These are phyloP conservation scores for Cokeromyces recurvatus DNA, from an alignment of 371 early-diverging fungal species.

Conservation along the genomic window DNA sequence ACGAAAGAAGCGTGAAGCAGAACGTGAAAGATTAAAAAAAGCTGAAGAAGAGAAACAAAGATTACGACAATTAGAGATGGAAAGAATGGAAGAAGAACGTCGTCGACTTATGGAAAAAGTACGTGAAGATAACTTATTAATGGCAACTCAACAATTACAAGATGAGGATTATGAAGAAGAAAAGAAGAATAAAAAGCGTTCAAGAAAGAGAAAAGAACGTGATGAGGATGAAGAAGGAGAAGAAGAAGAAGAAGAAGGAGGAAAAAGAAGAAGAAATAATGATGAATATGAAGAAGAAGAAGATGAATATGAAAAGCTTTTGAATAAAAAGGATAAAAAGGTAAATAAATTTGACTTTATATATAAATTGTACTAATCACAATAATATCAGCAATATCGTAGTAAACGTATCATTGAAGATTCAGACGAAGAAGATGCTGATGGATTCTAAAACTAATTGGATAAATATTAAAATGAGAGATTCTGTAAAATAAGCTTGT, in stretches of 20 bases:
- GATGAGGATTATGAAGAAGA: slow-evolving; percentile 25
- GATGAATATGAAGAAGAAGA: no score
- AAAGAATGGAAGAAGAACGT: slow-evolving; percentile 25
- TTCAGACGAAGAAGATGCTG: neutral
- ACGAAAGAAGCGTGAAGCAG: slow-evolving; percentile 44
- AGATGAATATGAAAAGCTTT: no score
- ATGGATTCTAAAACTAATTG: neutral
- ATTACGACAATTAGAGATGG: slow-evolving; percentile 15
- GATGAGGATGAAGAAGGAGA: slow-evolving; percentile 16
- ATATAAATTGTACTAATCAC: no score
- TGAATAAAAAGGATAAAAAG: no score
- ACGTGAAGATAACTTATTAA: slow-evolving; percentile 20
- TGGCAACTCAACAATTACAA: slow-evolving; percentile 22
- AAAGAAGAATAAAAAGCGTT: slow-evolving; percentile 16
- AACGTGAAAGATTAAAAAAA: slow-evolving; percentile 11
- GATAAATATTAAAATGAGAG: no score
- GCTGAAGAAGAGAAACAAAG: slow-evolving; percentile 24
- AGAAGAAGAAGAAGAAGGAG: neutral
- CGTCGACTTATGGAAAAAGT: slow-evolving; percentile 24
- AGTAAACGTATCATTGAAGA: neutral
- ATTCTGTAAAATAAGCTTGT: no score
- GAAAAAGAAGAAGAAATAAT: no score
- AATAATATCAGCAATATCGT: neutral
- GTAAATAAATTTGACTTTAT: no score
- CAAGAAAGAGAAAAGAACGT: slow-evolving; percentile 12